Evolutionary conservation across 768 basidiomycete species (phyloP).

Genomic region (Paxillus rubicundulus): DNA sequence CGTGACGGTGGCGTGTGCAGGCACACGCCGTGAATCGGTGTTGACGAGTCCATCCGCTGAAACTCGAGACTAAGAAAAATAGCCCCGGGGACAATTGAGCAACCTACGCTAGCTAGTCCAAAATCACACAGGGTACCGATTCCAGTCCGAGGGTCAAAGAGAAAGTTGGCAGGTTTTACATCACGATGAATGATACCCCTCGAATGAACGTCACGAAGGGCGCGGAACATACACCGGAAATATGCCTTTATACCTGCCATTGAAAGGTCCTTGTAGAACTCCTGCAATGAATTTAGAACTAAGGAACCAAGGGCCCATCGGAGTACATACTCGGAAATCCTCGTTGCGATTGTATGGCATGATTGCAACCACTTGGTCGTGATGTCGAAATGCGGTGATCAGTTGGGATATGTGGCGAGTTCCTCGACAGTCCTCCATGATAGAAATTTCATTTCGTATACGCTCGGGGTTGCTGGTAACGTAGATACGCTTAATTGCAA

Average conservation of each 20-base stretch:
- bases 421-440: conserved; percentile 82
- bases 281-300: conserved; percentile 39
- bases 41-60: conserved; percentile 54
- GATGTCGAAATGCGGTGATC: conserved; percentile 88
- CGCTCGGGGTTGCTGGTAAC: conserved; percentile 92
- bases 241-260: conserved; percentile 80
- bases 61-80: conserved; percentile 6
- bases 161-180: conserved; percentile 96
- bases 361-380: conserved; percentile 90
- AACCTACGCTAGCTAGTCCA: conserved; percentile 86
- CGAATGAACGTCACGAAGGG: conserved; percentile 82
- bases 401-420: conserved; percentile 89
- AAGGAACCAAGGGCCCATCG: not conserved
- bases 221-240: conserved; percentile 88
- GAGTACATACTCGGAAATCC: conserved; percentile 82
- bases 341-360: conserved; percentile 93
- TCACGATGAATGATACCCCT: conserved; percentile 92
- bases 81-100: not conserved
- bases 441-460: conserved; percentile 88
- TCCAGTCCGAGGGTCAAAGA: conserved; percentile 83
- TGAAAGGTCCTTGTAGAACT: conserved; percentile 74
- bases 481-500: conserved; percentile 95
- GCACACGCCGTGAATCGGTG: conserved; percentile 55
- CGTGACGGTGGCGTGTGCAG: conserved; percentile 70
- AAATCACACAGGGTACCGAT: conserved; percentile 91